Evolutionary conservation across 345 rosid genomes (phyloP).

Genomic region (Populus deltoides): DNA sequence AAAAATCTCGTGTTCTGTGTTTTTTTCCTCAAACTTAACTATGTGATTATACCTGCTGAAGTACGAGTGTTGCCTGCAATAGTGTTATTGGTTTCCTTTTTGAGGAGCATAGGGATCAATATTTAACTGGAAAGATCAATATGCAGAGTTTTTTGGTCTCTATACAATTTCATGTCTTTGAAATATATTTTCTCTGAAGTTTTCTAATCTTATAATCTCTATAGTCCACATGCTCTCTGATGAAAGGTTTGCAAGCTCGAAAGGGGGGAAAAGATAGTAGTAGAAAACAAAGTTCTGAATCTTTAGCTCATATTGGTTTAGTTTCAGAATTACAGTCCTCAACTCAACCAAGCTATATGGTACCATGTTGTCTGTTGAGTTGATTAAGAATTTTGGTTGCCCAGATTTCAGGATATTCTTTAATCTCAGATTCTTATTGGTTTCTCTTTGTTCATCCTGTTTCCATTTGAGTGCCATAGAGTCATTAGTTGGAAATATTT

Average conservation of each 20-base stretch:
- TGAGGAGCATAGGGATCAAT: not conserved
- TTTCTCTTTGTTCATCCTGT: not conserved
- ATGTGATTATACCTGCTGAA: not conserved
- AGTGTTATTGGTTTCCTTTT: not conserved
- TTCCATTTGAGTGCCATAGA: not conserved
- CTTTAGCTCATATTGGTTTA: not conserved
- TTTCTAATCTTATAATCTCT: not conserved
- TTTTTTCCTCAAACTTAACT: not conserved
- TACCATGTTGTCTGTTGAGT: not conserved
- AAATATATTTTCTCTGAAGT: not conserved
- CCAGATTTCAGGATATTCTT: not conserved
- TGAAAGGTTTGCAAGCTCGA: not conserved
- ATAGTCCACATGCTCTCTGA: not conserved
- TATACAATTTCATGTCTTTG: no score
- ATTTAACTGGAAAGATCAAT: not conserved
- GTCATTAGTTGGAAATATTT: not conserved
- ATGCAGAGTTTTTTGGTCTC: not conserved
- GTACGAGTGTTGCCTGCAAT: not conserved
- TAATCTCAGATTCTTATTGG: not conserved
- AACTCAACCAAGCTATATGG: not conserved
- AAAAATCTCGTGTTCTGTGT: not conserved
- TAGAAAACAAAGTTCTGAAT: not conserved
- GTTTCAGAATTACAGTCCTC: not conserved
- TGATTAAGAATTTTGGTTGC: not conserved
- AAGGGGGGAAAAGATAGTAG: not conserved